These are phyloP conservation scores for Mucuna pruriens DNA, from an alignment of 306 rosid genomes.

Conservation along the genomic window DNA sequence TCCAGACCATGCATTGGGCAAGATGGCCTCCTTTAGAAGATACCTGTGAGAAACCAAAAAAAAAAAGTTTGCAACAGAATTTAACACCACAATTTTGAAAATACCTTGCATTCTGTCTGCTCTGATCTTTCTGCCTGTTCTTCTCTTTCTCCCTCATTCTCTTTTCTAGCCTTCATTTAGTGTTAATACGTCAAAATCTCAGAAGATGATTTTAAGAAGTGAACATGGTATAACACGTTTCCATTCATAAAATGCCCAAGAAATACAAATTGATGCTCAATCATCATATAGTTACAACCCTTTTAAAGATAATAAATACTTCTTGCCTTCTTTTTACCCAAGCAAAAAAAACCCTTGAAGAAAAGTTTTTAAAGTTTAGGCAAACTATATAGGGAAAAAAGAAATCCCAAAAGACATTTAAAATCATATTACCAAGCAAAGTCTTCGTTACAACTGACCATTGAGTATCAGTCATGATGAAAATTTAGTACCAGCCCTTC, in stretches of 20 bases:
- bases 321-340: neutral
- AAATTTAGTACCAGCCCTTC: constrained; percentile 3
- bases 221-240: constrained; percentile 14
- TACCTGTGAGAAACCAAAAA: neutral
- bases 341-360: neutral
- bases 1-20: neutral
- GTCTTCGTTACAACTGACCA: neutral
- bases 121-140: constrained; percentile 60
- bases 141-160: constrained; percentile 57
- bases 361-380: neutral
- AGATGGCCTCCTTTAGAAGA: neutral
- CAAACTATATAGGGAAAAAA: neutral
- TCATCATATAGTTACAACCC: neutral
- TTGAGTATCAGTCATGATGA: neutral
- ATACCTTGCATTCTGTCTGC: constrained; percentile 91
- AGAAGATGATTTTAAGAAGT: constrained; percentile 33
- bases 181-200: constrained; percentile 37
- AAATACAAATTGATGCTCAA: constrained; percentile 16
- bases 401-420: constrained; percentile 3
- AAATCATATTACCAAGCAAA: constrained; percentile 19
- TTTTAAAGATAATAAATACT: neutral
- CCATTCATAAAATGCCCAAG: neutral
- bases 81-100: constrained; percentile 35
- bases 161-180: constrained; percentile 58
- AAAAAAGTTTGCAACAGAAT: constrained; percentile 22